Evolutionary conservation across 129 eudicot genomes (phyloP).

Genomic region (Flaveria bidentis): DNA sequence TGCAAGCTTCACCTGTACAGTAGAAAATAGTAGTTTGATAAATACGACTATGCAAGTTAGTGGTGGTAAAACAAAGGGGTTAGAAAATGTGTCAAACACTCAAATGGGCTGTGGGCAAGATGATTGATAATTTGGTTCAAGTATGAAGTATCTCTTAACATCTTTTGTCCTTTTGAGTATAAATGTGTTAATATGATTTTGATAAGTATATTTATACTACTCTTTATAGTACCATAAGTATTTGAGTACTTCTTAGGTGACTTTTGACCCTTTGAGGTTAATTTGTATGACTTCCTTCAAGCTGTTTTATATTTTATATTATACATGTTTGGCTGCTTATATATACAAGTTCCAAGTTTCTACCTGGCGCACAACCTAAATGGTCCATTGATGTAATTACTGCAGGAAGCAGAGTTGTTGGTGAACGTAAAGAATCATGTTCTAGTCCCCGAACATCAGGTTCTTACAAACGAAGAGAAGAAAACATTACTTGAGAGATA

Average conservation of each 20-base stretch:
- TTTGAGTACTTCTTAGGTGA: neutral
- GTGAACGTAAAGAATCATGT: constrained; percentile 76
- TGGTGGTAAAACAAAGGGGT: neutral
- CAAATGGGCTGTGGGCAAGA: neutral
- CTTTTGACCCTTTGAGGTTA: neutral
- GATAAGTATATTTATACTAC: neutral
- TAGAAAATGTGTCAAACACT: neutral
- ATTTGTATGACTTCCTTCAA: neutral
- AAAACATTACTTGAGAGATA: constrained; percentile 80
- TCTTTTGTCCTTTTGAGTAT: no score
- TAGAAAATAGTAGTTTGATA: neutral
- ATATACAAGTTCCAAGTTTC: neutral
- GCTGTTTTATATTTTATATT: neutral
- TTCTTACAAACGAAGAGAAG: constrained; percentile 76
- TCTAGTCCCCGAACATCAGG: constrained; percentile 75
- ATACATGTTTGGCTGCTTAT: neutral
- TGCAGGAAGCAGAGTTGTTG: constrained; percentile 84
- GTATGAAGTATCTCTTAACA: neutral
- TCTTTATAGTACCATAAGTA: neutral
- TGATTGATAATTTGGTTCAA: neutral
- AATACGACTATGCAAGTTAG: neutral
- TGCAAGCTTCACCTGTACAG: constrained; percentile 1
- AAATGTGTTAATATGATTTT: neutral
- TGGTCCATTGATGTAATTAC: neutral
- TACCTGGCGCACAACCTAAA: neutral